Base-by-base conservation (phyloP, 2,329 filamentous ascomycete genomes). In the Calonectria hongkongensis region DNA sequence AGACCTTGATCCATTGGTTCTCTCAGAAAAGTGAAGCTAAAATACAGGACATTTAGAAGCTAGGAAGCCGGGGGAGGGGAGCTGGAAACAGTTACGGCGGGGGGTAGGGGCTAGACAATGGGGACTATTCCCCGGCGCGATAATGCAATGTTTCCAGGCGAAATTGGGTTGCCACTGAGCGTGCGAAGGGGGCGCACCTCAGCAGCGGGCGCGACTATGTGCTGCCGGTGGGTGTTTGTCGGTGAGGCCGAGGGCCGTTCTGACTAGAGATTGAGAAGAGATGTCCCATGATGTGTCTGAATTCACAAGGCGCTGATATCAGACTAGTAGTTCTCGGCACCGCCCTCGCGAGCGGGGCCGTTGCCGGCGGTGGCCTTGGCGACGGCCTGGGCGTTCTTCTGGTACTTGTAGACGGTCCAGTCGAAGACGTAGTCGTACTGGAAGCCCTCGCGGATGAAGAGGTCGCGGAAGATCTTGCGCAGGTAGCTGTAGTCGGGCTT, bases 361-460 rank as follows among this genome's bases (percentile, higher is more conserved):
- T n/a, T 30, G 58, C 36, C 58, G 58, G 36, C 36, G 18, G 58
- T n/a, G 25, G 58, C 25, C 36, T 43, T 43, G 58, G 36, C 36
- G 8, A 28, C 36, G 16, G 58, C 95, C 88, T 97, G 95, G 68
- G 96, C 96, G 81, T 98, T 98, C 93, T 98, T 98, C 91, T 98
- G 96, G 90, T 98, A 98, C 90, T 98, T 98, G 92, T 98, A 98
- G 82, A 98, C 97, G 73, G 97, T 99, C 97, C 97, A 99, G 88
- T 99, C 97, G 82, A 99, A 99, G 81, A 99, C 97, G 81, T 99
- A 98, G 87, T 99, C 97, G 86, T 99, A 98, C 89, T 99, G 97
- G 93, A 98, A 99, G 70, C 96, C 97, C 87, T 98, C 97, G 75
- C 97, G 95, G 79, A 99, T 97, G 83, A 99, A 99, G 73, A 99